Evolutionary conservation across 192 early-diverging fungal genomes (phyloP), one percentile per base, ranked within the genome.

Genomic region (Funneliformis mosseae): DNA sequence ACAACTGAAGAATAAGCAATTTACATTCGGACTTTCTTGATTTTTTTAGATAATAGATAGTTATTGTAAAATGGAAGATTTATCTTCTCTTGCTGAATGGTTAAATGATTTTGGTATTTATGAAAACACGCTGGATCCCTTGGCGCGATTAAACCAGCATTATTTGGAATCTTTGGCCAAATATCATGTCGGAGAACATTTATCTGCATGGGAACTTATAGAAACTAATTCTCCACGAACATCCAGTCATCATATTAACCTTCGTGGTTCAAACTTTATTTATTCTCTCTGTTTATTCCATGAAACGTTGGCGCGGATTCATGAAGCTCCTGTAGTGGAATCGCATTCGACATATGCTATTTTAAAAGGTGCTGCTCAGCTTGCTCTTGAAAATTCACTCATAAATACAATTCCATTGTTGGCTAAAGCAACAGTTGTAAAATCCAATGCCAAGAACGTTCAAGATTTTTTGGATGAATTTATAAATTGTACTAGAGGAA

Each of bases 61-160:
- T 41, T 79, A 79, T 70, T 70, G 64, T 59, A 64, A 70, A 27
- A 50, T 70, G 38, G 25, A 79, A 59, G 78, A 79, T 43, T 25
- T 69, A 27, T 39, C 61, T 23, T 79, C 78, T 39, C 50, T 79
- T 5, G 55, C 67, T n/a, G n/a, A 70, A 70, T 79, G 78, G 78
- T 38, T 79, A 23, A 9, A 42, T 62, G 4, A 0, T 23, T 23
- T 70, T 59, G 39, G 71, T 41, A 8, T 59, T 33, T 11, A 4
- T 8, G 78, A 68, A 68, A 60, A 2, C 18, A 79, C 59, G 0
- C 2, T 70, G 23, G 45, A 55, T 3, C 67, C 78, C 4, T 79
- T 79, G 78, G 10, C 16, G 10, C 27, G 70, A 12, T 25, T 28
- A 18, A 79, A 79, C 28, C 10, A 60, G 25, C 63, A 71, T 38